Conservation (phyloP, 805 yeast species). For the Myxozyma lipomycoides region DNA sequence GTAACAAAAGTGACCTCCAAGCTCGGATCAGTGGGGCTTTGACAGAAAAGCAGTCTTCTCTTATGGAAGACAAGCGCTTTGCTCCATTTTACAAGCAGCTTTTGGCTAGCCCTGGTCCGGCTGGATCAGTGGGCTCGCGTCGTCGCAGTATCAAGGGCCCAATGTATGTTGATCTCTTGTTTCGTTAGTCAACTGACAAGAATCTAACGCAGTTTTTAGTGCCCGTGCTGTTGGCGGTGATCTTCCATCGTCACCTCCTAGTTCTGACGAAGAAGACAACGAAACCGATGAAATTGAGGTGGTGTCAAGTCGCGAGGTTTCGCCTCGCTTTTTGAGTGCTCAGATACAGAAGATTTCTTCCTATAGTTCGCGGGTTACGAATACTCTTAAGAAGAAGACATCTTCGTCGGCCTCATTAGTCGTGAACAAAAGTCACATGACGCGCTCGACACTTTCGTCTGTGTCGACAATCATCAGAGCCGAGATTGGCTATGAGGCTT, state of each 20-base stretch:
- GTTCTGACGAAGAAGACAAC: not conserved
- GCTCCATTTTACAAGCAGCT: constrained; percentile 22
- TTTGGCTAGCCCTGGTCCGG: constrained; percentile 15
- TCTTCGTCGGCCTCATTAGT: not conserved
- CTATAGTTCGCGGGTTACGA: not conserved
- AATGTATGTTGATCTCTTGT: too few species aligned
- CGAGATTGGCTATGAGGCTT: constrained; percentile 8
- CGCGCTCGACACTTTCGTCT: constrained; percentile 18
- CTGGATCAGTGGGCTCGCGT: constrained; percentile 10
- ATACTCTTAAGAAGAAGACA: not conserved
- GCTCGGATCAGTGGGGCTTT: constrained; percentile 31
- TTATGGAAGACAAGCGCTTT: constrained; percentile 28
- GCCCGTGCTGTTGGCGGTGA: not conserved
- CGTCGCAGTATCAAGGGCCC: constrained; percentile 14
- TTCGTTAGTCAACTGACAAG: too few species aligned
- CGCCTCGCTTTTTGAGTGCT: not conserved
- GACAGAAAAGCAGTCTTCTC: constrained; percentile 19
- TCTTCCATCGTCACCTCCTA: not conserved
- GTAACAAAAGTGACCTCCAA: constrained; percentile 35
- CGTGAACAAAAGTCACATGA: not conserved
- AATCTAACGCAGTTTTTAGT: too few species aligned
- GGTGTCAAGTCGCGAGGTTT: not conserved
- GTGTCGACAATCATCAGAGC: constrained; percentile 8
- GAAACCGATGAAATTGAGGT: not conserved
- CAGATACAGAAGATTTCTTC: not conserved